These are phyloP conservation scores for Chytriomyces hyalinus DNA, from an alignment of 192 early-diverging fungal genomes.

Conservation along the genomic window DNA sequence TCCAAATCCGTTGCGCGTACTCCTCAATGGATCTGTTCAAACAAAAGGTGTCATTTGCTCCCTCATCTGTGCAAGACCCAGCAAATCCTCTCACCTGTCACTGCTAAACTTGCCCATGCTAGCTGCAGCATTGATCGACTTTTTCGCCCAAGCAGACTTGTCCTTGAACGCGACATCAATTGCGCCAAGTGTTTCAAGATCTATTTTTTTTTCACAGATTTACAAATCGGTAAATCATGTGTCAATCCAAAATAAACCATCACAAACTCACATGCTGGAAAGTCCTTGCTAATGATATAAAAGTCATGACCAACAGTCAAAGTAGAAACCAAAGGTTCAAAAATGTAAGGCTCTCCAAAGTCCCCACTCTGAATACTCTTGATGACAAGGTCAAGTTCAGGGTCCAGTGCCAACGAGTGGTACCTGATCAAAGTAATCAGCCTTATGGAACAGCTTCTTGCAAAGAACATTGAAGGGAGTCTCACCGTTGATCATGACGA, in stretches of 20 bases:
- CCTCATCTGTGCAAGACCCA: slow-evolving; percentile 30
- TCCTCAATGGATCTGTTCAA: slow-evolving; percentile 75
- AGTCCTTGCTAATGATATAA: slow-evolving; percentile 86
- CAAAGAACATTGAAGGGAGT: background rate
- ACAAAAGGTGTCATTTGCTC: background rate
- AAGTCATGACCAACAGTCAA: slow-evolving; percentile 79
- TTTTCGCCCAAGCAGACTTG: slow-evolving; percentile 82
- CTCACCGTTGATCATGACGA: slow-evolving; percentile 81
- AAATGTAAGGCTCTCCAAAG: slow-evolving; percentile 74
- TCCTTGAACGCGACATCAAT: slow-evolving; percentile 90
- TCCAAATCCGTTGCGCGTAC: slow-evolving; percentile 93
- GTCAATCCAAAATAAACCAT: slow-evolving; percentile 10
- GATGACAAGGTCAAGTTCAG: slow-evolving; percentile 79
- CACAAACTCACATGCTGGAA: slow-evolving; percentile 68
- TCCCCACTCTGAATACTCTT: slow-evolving; percentile 77
- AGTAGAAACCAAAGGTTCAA: slow-evolving; percentile 60
- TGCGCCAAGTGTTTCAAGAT: slow-evolving; percentile 75
- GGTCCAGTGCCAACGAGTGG: slow-evolving; percentile 76
- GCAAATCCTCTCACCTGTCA: slow-evolving; percentile 53
- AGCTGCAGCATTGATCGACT: slow-evolving; percentile 87
- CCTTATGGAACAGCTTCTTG: background rate
- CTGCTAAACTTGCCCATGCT: slow-evolving; percentile 93
- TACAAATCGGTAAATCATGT: slow-evolving; percentile 4
- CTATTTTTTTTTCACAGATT: slow-evolving; percentile 11
- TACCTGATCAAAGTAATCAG: slow-evolving; percentile 51